Percentiles rank a stretch among this genome's conserved stretches.
Conservation (phyloP, 345 rosid genomes). For the Eucalyptus rudis region DNA sequence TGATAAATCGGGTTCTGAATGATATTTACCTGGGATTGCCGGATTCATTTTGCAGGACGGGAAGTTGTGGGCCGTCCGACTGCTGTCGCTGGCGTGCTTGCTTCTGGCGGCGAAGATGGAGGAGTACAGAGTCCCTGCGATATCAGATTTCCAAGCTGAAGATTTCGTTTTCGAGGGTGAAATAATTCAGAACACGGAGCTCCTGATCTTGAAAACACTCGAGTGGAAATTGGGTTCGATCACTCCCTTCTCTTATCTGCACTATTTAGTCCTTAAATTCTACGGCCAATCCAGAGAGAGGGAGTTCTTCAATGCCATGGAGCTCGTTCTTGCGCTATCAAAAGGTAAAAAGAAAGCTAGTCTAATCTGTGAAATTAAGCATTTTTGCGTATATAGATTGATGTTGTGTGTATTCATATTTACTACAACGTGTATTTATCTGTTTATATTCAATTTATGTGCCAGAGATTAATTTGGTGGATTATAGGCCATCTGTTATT, state of each 20-base stretch:
- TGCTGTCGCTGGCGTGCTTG: slow-evolving; percentile 67
- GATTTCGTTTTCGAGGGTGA: slow-evolving; percentile 34
- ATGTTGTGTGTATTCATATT: not conserved
- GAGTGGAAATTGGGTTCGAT: slow-evolving; percentile 62
- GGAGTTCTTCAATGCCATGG: slow-evolving; percentile 28
- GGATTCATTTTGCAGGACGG: slow-evolving; percentile 30
- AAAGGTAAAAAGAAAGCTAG: slow-evolving; percentile 28
- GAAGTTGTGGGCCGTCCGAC: slow-evolving; percentile 57
- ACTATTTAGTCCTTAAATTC: slow-evolving; percentile 37
- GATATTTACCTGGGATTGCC: not conserved
- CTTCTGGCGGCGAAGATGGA: slow-evolving; percentile 87
- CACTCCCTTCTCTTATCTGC: slow-evolving; percentile 70
- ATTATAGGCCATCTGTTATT: slow-evolving; percentile 54
- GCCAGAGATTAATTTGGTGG: slow-evolving; percentile 48
- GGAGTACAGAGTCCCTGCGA: slow-evolving; percentile 46
- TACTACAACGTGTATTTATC: not conserved
- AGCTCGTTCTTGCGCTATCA: slow-evolving; percentile 26
- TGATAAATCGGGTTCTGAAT: not conserved
- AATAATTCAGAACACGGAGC: slow-evolving; percentile 56
- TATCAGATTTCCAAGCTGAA: slow-evolving; percentile 37
- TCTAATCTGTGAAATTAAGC: not conserved
- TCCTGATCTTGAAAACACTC: slow-evolving; percentile 51
- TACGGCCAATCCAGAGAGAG: slow-evolving; percentile 9
- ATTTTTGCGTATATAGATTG: not conserved
- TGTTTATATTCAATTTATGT: not conserved